Evolutionary conservation across 352 stramenopile genomes (phyloP).

Genomic region (Globisporangium acanthophoron): DNA sequence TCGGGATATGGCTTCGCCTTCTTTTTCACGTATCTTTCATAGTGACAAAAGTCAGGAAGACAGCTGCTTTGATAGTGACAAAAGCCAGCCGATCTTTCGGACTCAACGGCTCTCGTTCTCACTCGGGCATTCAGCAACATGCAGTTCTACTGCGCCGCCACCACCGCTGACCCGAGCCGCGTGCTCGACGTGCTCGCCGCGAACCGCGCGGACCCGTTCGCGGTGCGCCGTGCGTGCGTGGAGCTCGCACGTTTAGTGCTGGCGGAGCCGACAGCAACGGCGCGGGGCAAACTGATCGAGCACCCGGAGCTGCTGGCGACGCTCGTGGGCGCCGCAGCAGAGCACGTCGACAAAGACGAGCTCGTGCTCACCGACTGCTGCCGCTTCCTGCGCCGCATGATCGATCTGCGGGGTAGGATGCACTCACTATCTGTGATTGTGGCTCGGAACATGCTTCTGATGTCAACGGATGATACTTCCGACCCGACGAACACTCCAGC

Average conservation of each 20-base stretch:
- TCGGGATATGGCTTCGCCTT: slow-evolving; percentile 1
- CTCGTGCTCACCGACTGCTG: slow-evolving; percentile 37
- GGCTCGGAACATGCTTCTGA: no score
- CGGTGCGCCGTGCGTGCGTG: slow-evolving; percentile 41
- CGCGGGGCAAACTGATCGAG: slow-evolving; percentile 28
- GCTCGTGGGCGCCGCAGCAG: slow-evolving; percentile 20
- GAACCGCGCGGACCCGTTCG: slow-evolving; percentile 32
- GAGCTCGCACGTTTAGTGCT: slow-evolving; percentile 49
- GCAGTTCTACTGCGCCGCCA: slow-evolving; percentile 47
- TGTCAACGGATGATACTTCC: neutral
- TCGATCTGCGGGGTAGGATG: slow-evolving; percentile 37
- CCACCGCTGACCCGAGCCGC: slow-evolving; percentile 13
- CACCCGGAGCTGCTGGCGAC: slow-evolving; percentile 24
- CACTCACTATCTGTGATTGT: neutral
- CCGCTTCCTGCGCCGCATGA: slow-evolving; percentile 36
- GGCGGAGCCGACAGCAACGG: slow-evolving; percentile 9
- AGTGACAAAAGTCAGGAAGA: neutral
- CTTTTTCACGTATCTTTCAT: neutral
- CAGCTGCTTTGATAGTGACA: neutral
- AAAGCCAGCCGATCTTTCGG: neutral
- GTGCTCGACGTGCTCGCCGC: slow-evolving; percentile 28
- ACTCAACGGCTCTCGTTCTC: neutral
- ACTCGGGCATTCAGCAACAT: slow-evolving; percentile 25
- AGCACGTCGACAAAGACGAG: slow-evolving; percentile 24
- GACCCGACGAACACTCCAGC: slow-evolving; percentile 13